These are phyloP conservation scores for Zanthoxylum bungeanum DNA, from an alignment of 345 rosid species.

Conservation along the genomic window DNA sequence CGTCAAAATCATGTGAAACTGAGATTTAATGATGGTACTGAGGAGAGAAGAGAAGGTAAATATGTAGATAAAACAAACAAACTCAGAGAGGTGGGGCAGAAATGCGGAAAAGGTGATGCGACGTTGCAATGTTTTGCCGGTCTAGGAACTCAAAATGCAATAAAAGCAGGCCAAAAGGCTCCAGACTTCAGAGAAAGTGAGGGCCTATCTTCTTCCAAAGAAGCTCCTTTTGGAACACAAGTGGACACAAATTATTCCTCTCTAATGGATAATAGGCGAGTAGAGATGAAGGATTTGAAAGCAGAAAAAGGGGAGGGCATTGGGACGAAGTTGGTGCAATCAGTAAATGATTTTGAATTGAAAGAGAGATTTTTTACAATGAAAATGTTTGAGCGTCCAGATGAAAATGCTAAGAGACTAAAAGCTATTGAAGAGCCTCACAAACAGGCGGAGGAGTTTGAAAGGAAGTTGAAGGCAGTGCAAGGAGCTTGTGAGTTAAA, in stretches of 20 bases:
- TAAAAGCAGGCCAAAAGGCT: conserved; percentile 18
- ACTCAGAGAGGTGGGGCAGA: conserved; percentile 28
- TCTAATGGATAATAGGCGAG: conserved; percentile 27
- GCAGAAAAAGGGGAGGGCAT: conserved; percentile 31
- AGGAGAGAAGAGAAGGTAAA: conserved; percentile 29
- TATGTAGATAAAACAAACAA: conserved; percentile 31
- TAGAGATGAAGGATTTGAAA: conserved; percentile 33
- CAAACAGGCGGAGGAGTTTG: conserved; percentile 28
- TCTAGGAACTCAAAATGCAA: conserved; percentile 13
- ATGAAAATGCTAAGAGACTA: conserved; percentile 25
- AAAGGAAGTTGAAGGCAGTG: conserved; percentile 31
- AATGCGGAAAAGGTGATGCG: conserved; percentile 15
- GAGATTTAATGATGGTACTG: conserved; percentile 30
- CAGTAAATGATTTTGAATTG: conserved; percentile 23
- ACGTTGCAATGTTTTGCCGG: conserved; percentile 22
- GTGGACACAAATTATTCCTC: conserved; percentile 21
- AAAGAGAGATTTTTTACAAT: conserved; percentile 18
- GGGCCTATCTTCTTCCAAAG: conserved; percentile 13
- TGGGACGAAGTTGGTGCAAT: conserved; percentile 29
- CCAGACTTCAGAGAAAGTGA: conserved; percentile 21
- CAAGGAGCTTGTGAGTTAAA: conserved; percentile 27
- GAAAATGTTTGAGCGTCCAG: conserved; percentile 30
- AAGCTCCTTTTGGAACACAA: conserved; percentile 23
- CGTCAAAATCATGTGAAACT: conserved; percentile 34
- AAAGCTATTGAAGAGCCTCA: conserved; percentile 32